Evolutionary conservation across 228 moss, liverwort and hornwort species (phyloP).

Genomic region (Sphagnum magellanicum): DNA sequence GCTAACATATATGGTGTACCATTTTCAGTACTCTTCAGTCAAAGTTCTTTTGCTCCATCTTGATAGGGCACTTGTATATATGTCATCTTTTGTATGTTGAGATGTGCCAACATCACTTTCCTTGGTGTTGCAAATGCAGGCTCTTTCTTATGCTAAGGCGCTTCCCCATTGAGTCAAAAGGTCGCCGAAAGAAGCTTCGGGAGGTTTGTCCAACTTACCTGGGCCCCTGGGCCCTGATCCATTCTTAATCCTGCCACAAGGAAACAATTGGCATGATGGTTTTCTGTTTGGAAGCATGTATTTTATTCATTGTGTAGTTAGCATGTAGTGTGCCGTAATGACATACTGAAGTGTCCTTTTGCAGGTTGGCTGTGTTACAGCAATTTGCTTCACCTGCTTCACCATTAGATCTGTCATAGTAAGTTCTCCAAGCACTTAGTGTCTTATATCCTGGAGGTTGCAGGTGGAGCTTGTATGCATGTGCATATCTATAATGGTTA

Average conservation of each 20-base stretch:
- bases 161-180: slow-evolving; percentile 97
- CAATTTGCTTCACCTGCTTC: slow-evolving; percentile 97
- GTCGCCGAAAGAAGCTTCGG: slow-evolving; percentile 84
- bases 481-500: too few relatives aligned
- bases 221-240: slow-evolving; percentile 14
- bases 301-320: too few relatives aligned
- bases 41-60: too few relatives aligned
- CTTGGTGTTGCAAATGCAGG: slow-evolving; percentile 12
- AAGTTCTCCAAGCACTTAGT: slow-evolving; percentile 16
- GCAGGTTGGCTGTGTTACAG: slow-evolving; percentile 87
- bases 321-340: background rate
- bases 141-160: slow-evolving; percentile 90
- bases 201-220: slow-evolving; percentile 35
- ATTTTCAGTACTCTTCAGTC: slow-evolving; percentile 1
- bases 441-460: too few relatives aligned
- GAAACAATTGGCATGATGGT: background rate
- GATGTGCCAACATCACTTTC: too few relatives aligned
- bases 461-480: too few relatives aligned
- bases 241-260: too few relatives aligned
- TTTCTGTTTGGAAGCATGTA: background rate
- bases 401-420: slow-evolving; percentile 93
- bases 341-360: background rate
- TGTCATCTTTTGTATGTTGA: too few relatives aligned
- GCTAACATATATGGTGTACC: too few relatives aligned
- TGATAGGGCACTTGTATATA: too few relatives aligned